These are phyloP conservation scores for Cladosporium sp. DNA, from an alignment of 2,329 filamentous ascomycete genomes.

Conservation along the genomic window DNA sequence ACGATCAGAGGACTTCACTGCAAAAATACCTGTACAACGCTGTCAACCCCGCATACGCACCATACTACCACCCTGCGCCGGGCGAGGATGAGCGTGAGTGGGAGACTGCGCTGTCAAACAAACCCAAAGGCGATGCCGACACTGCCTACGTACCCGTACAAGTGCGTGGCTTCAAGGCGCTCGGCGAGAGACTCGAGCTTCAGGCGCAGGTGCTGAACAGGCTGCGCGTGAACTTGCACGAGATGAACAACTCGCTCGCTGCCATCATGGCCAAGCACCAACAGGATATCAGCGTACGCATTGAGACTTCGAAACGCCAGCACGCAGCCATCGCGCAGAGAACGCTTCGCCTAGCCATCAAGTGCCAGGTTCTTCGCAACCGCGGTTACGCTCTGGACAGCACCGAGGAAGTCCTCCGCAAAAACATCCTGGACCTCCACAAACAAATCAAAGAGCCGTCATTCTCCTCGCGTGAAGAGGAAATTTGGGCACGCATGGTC, in stretches of 20 bases:
- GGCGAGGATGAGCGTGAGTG: constrained; percentile 73
- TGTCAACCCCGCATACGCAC: constrained; percentile 68
- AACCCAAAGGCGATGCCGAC: constrained; percentile 52
- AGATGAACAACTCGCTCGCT: constrained; percentile 71
- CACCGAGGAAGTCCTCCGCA: constrained; percentile 73
- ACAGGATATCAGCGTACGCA: constrained; percentile 68
- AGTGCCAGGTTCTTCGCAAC: constrained; percentile 76
- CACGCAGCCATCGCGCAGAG: constrained; percentile 70
- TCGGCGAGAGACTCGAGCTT: constrained; percentile 67
- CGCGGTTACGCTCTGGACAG: constrained; percentile 75
- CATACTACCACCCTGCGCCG: constrained; percentile 67
- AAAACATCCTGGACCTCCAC: constrained; percentile 66
- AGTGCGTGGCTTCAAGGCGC: constrained; percentile 66
- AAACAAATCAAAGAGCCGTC: constrained; percentile 69
- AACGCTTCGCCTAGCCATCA: constrained; percentile 69
- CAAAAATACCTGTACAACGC: constrained; percentile 87
- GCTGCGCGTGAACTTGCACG: constrained; percentile 69
- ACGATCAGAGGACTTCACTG: constrained; percentile 65
- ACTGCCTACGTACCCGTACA: constrained; percentile 73
- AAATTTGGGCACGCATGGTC: constrained; percentile 80
- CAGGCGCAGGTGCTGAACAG: constrained; percentile 66
- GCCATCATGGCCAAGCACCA: constrained; percentile 73
- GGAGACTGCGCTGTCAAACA: constrained; percentile 78
- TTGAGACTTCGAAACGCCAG: constrained; percentile 66
- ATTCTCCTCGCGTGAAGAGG: constrained; percentile 71